Evolutionary conservation across 192 early-diverging fungal species (phyloP).

Genomic region (Pilobolus umbonatus): DNA sequence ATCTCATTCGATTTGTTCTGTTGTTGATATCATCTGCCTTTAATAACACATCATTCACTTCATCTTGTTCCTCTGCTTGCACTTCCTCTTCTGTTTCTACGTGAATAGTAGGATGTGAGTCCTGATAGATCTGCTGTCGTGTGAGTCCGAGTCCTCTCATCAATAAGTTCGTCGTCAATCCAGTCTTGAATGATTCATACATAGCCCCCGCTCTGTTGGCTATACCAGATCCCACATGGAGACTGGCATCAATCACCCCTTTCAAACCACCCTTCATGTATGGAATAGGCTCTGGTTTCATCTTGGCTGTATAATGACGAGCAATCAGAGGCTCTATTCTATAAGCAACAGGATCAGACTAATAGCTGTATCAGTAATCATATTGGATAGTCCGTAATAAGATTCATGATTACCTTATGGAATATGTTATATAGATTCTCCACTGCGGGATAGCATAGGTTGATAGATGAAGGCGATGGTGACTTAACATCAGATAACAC

Average conservation of each 20-base stretch:
- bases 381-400: not conserved
- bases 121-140: slow-evolving; percentile 28
- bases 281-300: slow-evolving; percentile 68
- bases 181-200: slow-evolving; percentile 51
- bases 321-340: slow-evolving; percentile 68
- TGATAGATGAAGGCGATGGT: slow-evolving; percentile 31
- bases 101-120: slow-evolving; percentile 6
- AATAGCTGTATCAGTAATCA: not conserved
- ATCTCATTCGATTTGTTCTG: slow-evolving; percentile 11
- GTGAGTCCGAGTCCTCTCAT: slow-evolving; percentile 40
- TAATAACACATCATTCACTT: not conserved
- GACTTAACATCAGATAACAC: slow-evolving; percentile 13
- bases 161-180: slow-evolving; percentile 57
- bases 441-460: slow-evolving; percentile 57
- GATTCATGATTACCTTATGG: slow-evolving; percentile 40
- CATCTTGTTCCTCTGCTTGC: not conserved
- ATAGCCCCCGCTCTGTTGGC: slow-evolving; percentile 63
- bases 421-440: slow-evolving; percentile 81
- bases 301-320: slow-evolving; percentile 44
- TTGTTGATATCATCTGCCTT: not conserved
- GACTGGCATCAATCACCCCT: slow-evolving; percentile 59
- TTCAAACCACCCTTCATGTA: slow-evolving; percentile 83
- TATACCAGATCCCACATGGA: slow-evolving; percentile 63
- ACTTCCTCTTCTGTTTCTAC: not conserved
- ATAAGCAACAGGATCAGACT: slow-evolving; percentile 67